Conservation (phyloP, 2,329 filamentous ascomycete species). For the Cadophora malorum region DNA sequence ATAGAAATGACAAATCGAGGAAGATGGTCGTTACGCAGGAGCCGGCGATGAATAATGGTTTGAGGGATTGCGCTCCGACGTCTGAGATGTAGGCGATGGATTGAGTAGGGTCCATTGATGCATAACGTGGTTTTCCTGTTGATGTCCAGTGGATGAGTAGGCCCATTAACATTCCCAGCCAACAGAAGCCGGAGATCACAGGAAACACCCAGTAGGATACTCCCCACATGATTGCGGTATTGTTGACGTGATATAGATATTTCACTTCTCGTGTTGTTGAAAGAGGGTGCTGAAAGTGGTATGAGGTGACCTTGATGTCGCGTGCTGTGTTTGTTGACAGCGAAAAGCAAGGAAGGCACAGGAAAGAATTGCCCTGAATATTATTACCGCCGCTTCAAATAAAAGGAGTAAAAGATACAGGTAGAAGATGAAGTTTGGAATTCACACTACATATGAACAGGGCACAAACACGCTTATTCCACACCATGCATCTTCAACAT, state of each 20-base stretch:
- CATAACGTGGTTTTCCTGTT: conserved; percentile 60
- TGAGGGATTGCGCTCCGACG: conserved; percentile 65
- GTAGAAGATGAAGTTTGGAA: neutral
- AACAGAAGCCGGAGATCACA: conserved; percentile 66
- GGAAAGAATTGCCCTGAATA: neutral
- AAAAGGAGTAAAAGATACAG: neutral
- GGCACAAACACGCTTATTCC: neutral
- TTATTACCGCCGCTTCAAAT: neutral
- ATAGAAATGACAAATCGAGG: conserved; percentile 79
- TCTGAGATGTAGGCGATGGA: conserved; percentile 76
- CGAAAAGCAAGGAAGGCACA: neutral
- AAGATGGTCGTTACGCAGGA: conserved; percentile 75
- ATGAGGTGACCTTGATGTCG: neutral
- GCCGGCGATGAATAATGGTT: conserved; percentile 80
- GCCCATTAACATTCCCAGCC: conserved; percentile 42
- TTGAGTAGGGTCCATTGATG: conserved; percentile 64
- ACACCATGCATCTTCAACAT: conserved; percentile 1
- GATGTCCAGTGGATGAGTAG: conserved; percentile 61
- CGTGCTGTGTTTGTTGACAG: neutral
- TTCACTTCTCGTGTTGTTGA: neutral
- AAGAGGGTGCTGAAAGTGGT: neutral
- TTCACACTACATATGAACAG: neutral
- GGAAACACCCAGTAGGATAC: conserved; percentile 62
- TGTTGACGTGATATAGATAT: neutral
- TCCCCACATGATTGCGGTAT: conserved; percentile 42